These are phyloP conservation scores for Gynochthodes officinalis DNA, from an alignment of 257 asterid species.

Conservation along the genomic window DNA sequence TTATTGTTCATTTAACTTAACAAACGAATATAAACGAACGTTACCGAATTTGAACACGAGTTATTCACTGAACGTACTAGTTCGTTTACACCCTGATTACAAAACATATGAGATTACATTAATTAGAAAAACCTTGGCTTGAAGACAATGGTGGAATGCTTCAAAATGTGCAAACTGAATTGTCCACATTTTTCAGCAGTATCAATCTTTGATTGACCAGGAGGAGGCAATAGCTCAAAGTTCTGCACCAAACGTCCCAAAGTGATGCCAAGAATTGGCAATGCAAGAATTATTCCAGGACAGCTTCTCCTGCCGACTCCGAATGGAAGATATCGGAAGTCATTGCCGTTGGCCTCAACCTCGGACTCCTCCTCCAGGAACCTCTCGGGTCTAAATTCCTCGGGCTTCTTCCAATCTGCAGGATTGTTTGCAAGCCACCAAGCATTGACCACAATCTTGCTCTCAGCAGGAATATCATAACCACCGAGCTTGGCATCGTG, in stretches of 20 bases:
- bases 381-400: slow-evolving; percentile 80
- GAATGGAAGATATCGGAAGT: slow-evolving; percentile 68
- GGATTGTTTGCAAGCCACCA: slow-evolving; percentile 88
- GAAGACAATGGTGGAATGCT: slow-evolving; percentile 65
- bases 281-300: slow-evolving; percentile 77
- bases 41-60: no score
- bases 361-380: slow-evolving; percentile 74
- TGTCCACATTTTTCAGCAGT: slow-evolving; percentile 74
- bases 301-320: slow-evolving; percentile 90
- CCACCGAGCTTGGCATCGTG: slow-evolving; percentile 71
- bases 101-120: neutral
- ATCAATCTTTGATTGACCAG: slow-evolving; percentile 66
- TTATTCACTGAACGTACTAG: no score
- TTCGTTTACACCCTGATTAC: neutral
- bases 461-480: slow-evolving; percentile 80
- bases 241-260: slow-evolving; percentile 80
- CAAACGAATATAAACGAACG: no score
- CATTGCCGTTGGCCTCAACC: slow-evolving; percentile 77
- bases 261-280: slow-evolving; percentile 79
- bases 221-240: slow-evolving; percentile 79
- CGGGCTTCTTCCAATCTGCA: slow-evolving; percentile 64
- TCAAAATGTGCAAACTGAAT: slow-evolving; percentile 67
- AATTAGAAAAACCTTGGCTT: slow-evolving; percentile 46
- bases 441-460: slow-evolving; percentile 77
- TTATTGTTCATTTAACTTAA: no score